These are phyloP conservation scores for Aspergillus fumigatiaffinis DNA, from an alignment of 2,329 filamentous ascomycete genomes.

Conservation along the genomic window DNA sequence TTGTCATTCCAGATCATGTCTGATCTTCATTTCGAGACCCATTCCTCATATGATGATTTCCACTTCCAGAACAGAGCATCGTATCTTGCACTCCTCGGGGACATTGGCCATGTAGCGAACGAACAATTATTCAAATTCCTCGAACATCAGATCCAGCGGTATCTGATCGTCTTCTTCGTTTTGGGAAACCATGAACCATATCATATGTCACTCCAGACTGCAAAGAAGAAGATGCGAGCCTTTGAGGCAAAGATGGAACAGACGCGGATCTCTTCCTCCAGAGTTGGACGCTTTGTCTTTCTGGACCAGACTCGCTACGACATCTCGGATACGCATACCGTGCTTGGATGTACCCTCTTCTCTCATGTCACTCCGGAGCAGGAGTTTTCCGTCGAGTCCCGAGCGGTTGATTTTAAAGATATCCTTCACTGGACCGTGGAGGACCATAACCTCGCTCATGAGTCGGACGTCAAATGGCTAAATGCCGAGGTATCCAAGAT, in stretches of 20 bases:
- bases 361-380: conserved; percentile 40
- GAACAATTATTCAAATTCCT: conserved; percentile 42
- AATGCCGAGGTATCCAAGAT: conserved; percentile 24
- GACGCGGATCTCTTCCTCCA: not conserved
- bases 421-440: conserved; percentile 27
- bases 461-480: conserved; percentile 27
- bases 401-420: conserved; percentile 47
- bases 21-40: conserved; percentile 51
- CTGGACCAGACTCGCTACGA: conserved; percentile 34
- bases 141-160: conserved; percentile 41
- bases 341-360: conserved; percentile 48
- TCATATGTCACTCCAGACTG: conserved; percentile 4
- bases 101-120: conserved; percentile 45
- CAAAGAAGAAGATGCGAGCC: conserved; percentile 10
- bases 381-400: conserved; percentile 30
- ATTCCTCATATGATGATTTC: conserved; percentile 46
- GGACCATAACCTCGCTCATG: conserved; percentile 21
- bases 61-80: conserved; percentile 42
- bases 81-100: conserved; percentile 50
- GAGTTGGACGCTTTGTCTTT: conserved; percentile 29
- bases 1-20: conserved; percentile 44
- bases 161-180: conserved; percentile 47
- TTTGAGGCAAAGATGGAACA: conserved; percentile 14
- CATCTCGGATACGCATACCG: conserved; percentile 26
- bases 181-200: conserved; percentile 54